A percentile compares a stretch with the other conserved stretches of the same genome.
phyloP scores from a whole-genome alignment of 306 rosid species.

The Cicer yamashitae region DNA sequence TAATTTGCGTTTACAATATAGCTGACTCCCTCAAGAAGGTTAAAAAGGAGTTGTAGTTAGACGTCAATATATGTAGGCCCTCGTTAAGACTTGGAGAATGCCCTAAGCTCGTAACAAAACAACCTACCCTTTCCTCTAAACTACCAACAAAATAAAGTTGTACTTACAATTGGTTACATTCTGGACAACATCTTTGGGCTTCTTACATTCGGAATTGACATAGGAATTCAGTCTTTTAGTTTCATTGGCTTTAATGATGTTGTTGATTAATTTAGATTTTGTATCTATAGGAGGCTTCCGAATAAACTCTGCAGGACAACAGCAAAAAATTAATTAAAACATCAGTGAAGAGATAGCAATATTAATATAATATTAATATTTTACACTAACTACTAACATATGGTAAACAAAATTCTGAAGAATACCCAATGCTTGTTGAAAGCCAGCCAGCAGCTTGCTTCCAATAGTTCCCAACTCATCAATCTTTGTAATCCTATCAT shows the following conservation, averaged over 20 bases:
- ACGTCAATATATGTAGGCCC: neutral
- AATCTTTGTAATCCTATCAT: slow-evolving; percentile 63
- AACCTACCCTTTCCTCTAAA: neutral
- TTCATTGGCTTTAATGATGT: slow-evolving; percentile 59
- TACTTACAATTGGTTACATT: slow-evolving; percentile 55
- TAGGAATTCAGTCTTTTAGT: slow-evolving; percentile 66
- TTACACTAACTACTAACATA: slow-evolving; percentile 12
- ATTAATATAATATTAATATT: neutral
- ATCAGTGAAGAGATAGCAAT: neutral
- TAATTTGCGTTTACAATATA: no score
- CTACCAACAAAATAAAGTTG: slow-evolving; percentile 1
- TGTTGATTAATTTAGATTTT: slow-evolving; percentile 59
- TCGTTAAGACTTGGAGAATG: neutral
- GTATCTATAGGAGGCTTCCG: slow-evolving; percentile 62
- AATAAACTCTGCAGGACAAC: slow-evolving; percentile 62
- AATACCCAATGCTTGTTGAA: slow-evolving; percentile 81
- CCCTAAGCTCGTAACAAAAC: slow-evolving; percentile 11
- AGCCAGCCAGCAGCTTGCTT: slow-evolving; percentile 62
- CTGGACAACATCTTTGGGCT: slow-evolving; percentile 53
- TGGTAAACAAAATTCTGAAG: slow-evolving; percentile 33
- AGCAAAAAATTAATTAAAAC: slow-evolving; percentile 19
- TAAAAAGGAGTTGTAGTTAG: neutral
- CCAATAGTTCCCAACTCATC: slow-evolving; percentile 69
- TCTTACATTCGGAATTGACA: slow-evolving; percentile 68
- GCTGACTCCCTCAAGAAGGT: neutral